Conservation (phyloP, 148 eudicot genomes). For the Camellia lanceoleosa region DNA sequence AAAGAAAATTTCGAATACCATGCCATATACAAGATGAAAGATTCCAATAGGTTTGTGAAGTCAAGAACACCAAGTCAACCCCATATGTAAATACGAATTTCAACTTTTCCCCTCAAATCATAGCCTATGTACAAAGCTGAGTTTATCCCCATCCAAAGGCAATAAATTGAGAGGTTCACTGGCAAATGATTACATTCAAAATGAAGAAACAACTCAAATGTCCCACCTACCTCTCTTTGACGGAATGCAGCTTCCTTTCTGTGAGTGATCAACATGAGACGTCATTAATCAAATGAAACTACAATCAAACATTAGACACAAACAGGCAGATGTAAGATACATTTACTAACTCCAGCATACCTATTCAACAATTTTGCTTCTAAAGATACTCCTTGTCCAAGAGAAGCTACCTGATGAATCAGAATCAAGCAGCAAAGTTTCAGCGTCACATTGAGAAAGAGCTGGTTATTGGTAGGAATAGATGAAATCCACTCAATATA, state of each 20-base stretch:
- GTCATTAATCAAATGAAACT: constrained; percentile 1
- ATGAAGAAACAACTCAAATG: background rate
- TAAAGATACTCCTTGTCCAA: constrained; percentile 86
- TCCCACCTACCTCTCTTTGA: constrained; percentile 66
- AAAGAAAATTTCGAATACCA: background rate
- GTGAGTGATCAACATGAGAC: constrained; percentile 26
- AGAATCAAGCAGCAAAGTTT: constrained; percentile 11
- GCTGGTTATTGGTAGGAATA: background rate
- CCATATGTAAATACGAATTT: background rate
- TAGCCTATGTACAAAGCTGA: background rate
- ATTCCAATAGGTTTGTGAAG: background rate
- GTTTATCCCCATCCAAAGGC: background rate
- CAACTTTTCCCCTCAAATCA: background rate
- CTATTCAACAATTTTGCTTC: constrained; percentile 88
- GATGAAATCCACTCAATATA: background rate
- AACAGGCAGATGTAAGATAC: background rate
- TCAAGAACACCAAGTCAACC: background rate
- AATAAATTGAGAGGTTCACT: background rate
- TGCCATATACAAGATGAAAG: background rate
- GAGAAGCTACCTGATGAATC: constrained; percentile 66
- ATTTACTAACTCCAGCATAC: constrained; percentile 29
- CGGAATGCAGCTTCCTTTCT: constrained; percentile 96
- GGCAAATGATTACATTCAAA: background rate
- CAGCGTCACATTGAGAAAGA: background rate
- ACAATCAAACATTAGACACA: background rate